Evolutionary conservation across 2,329 filamentous ascomycete species (phyloP), one percentile per base, ranked within the genome.

Genomic region (Rhytidhysteron rufulum): DNA sequence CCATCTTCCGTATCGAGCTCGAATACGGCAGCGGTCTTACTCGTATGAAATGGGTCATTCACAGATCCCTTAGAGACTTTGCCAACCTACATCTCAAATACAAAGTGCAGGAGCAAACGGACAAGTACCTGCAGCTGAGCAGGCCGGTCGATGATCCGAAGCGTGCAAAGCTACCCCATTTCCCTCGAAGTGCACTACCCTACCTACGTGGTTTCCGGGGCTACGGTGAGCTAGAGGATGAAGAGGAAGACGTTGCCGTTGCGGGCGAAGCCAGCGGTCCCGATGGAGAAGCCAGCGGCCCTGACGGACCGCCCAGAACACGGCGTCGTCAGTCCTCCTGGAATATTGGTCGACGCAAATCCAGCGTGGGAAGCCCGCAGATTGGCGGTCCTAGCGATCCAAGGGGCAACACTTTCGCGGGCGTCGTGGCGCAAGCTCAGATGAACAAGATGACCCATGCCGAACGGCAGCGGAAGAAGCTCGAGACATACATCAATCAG

Each of bases 21-120:
- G 93, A 98, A 62, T 98, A 98, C 62, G 93, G 93, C 11, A 97
- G 87, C 60, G 94, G 93, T 1, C 80, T 93, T 41, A 96, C 91
- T 40, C 80, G 93, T 42, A 97, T 98, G 94, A 88, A 87, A 59
- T 98, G 93, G 93, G 84, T 87, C 15, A 87, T 98, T 43, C 83
- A 88, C 55, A 80, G 93, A 39, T 90, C 88, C 8, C 78, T 97
- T 29, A 78, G 82, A 53, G 93, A 98, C 60, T 95, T 98, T 53
- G 81, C 88, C 53, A 95, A 96, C 54, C 73, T 98, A 25, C 93
- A 98, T 66, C 74, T 89, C 57, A 90, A 94, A 54, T 98, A 97
- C 75, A 95, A 93, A 62, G 74, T 95, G 39, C 85, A 90, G 43
- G 79, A 86, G 43, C 83, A 85, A 45, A 90, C 88, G 44, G 87